Evolutionary conservation across 169 alveolate species (phyloP), one percentile per base, ranked within the genome.

Genomic region (Theileria annulata): DNA sequence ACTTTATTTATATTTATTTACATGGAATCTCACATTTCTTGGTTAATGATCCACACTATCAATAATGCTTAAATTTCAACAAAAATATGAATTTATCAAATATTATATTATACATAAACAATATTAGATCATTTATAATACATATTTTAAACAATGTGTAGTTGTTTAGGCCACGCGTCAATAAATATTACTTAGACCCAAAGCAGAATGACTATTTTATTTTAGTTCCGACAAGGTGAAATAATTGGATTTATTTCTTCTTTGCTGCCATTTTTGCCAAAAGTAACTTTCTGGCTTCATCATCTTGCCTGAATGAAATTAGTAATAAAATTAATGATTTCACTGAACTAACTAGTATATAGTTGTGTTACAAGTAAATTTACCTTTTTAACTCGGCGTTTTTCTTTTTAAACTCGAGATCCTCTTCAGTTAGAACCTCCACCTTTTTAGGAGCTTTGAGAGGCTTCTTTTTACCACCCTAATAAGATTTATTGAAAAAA

Each of bases 381-480:
- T 31, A 84, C 89, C 87, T 89, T 63, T 63, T 89, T 47, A 87
- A 85, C 28, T 87, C 94, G 19, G 90, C 87, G n/a, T 89, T 89
- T 60, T 70, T 87, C 75, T 84, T 89, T 62, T 89, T 89, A 48
- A 87, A 89, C 67, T 89, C 94, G 27, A 87, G 25, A 60, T 89
- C 94, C 49, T 89, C 94, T 59, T 86, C 93, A 8, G 94, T 89
- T 60, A 54, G 63, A 19, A 89, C 84, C 63, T 59, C 76, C 35
- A 79, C 92, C 82, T 80, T 88, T 42, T 89, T 89, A 1, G 92
- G 88, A 25, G 88, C 92, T 72, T 89, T 89, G 58, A 89, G 72
- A 4, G 94, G 94, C 87, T 89, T 89, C 78, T 89, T 89, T 72
- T 89, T 89, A 17, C 94, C 94, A 12, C 94, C 94, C 90, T 84